Base-by-base conservation (phyloP, 805 yeast species). In the Starmera quercuum region DNA sequence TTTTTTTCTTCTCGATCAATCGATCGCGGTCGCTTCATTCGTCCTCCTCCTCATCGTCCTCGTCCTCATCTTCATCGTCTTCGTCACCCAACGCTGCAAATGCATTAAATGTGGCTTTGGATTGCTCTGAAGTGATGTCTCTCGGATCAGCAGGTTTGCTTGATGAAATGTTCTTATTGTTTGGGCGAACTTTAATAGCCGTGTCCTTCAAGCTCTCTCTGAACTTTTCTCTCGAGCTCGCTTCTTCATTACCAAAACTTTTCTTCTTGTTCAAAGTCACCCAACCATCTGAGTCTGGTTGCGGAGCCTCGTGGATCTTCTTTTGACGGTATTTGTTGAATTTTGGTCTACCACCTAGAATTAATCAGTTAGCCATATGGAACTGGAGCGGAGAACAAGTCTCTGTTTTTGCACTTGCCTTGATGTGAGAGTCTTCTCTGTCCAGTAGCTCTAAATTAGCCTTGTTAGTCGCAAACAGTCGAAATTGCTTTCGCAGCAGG, bases 221-320 rank as follows among this genome's bases (percentile, higher is more conserved):
- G 47, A 64, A 63, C 31, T 61, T 53, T 33, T 60, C 57, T 39
- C 66, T 66, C 38, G 71, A 78, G 19, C 45, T 62, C 32, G 56
- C 68, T 14, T 66, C 74, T 37, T 68, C 73, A 24, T 61, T 59
- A 45, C 75, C 75, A 38, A 72, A 66, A 11, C 70, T 61, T 32
- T 49, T 56, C 41, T 56, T 55, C 20, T 46, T 44, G 46, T 63
- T 68, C 42, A 71, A 59, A 16, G 90, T 79, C 37, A 82, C 82
- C 90, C 92, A 83, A 30, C 94, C 94, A 41, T 83, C 90, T 37
- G 78, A 82, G 52, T 83, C 94, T 23, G 79, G 71, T 39, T 63
- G 68, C 38, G 63, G 64, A 30, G 66, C 63, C 36, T 65, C 64
- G 36, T 62, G 69, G 37, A 69, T 63, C 23, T 64, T 65, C 42